A percentile compares a stretch with the other conserved stretches of the same genome.
phyloP scores from a whole-genome alignment of 2,329 filamentous ascomycete genomes.

The Talaromyces sp. region DNA sequence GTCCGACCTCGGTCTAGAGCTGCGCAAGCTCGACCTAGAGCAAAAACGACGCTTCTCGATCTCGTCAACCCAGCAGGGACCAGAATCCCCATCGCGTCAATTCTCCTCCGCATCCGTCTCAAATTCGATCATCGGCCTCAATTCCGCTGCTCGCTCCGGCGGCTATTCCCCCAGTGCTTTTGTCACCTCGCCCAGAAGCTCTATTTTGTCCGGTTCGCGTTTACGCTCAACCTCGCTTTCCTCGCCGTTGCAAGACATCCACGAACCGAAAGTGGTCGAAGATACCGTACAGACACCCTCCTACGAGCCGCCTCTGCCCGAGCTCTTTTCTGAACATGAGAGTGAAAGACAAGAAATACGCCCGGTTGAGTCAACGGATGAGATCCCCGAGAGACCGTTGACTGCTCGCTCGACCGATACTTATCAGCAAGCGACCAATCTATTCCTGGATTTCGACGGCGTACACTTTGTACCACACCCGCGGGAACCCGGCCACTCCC shows the following conservation, averaged over 20 bases:
- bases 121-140: conserved; percentile 35
- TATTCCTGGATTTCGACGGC: conserved; percentile 48
- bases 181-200: conserved; percentile 37
- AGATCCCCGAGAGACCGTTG: conserved; percentile 24
- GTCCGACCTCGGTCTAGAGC: conserved; percentile 39
- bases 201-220: conserved; percentile 35
- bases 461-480: conserved; percentile 38
- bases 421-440: conserved; percentile 36
- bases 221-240: conserved; percentile 31
- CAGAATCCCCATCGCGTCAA: conserved; percentile 19
- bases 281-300: conserved; percentile 7
- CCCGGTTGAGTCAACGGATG: background rate
- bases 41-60: conserved; percentile 37
- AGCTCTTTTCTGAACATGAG: background rate
- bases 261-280: conserved; percentile 35
- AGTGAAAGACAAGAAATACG: background rate
- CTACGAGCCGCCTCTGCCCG: background rate
- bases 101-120: conserved; percentile 35
- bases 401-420: conserved; percentile 42
- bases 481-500: conserved; percentile 18
- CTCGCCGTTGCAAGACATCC: conserved; percentile 33
- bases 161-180: conserved; percentile 36
- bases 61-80: conserved; percentile 14
- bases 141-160: conserved; percentile 30
- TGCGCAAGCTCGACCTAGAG: conserved; percentile 41